Percentiles rank a stretch among this genome's conserved stretches.
Conservation (phyloP, 2,329 filamentous ascomycete genomes). For the Juglanconis sp. region DNA sequence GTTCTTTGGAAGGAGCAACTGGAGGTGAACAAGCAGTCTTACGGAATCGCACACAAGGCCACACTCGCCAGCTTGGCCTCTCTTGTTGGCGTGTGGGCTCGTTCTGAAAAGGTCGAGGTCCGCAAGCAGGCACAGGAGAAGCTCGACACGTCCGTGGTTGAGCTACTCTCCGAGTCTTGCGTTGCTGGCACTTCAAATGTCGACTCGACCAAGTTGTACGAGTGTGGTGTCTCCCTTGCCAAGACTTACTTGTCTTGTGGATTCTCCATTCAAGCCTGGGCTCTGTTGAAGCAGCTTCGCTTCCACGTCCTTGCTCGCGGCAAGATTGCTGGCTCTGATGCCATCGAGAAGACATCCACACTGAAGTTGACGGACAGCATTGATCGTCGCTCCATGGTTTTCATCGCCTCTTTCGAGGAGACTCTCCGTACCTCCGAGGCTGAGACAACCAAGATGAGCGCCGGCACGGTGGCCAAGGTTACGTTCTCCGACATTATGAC, state of each 20-base stretch:
- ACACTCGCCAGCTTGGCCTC: slow-evolving; percentile 17
- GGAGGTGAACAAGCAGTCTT: slow-evolving; percentile 19
- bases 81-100: slow-evolving; percentile 17
- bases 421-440: slow-evolving; percentile 13
- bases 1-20: slow-evolving; percentile 20
- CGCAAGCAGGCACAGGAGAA: slow-evolving; percentile 19
- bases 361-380: slow-evolving; percentile 16
- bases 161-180: slow-evolving; percentile 17
- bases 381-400: slow-evolving; percentile 19
- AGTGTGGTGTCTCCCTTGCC: slow-evolving; percentile 17
- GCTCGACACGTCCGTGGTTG: slow-evolving; percentile 18
- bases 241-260: slow-evolving; percentile 17
- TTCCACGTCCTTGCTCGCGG: slow-evolving; percentile 19
- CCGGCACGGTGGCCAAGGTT: slow-evolving; percentile 13
- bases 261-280: slow-evolving; percentile 15
- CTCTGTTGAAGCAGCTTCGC: slow-evolving; percentile 18
- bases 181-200: slow-evolving; percentile 13
- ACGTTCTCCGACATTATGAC: slow-evolving; percentile 20
- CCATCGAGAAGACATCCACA: slow-evolving; percentile 13
- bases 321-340: slow-evolving; percentile 14
- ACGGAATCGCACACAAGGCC: slow-evolving; percentile 17
- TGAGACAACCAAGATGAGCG: slow-evolving; percentile 8
- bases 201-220: slow-evolving; percentile 17
- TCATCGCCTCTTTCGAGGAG: slow-evolving; percentile 19
- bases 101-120: slow-evolving; percentile 17